Conservation (phyloP, 148 eudicot species). For the Dysphania ambrosioides region DNA sequence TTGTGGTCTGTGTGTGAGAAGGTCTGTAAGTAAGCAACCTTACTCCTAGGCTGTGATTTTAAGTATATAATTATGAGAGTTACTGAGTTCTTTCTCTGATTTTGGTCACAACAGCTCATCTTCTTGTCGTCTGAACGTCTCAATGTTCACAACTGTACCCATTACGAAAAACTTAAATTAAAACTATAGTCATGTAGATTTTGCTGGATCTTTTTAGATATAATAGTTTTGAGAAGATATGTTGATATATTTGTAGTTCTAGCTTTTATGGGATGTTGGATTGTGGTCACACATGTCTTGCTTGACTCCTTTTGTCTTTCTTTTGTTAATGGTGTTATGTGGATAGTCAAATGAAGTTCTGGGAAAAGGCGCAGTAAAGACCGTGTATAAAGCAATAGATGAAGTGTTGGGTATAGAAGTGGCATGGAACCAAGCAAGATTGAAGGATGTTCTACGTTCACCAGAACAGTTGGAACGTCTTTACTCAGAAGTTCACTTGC, state of each 20-base stretch:
- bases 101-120: not conserved
- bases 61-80: not conserved
- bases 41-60: not conserved
- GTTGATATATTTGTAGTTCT: not conserved
- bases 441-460: not conserved
- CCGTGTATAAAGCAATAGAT: conserved; percentile 17
- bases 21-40: not conserved
- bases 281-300: not conserved
- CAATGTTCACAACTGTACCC: no score
- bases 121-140: no score
- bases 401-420: conserved; percentile 14
- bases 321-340: conserved; percentile 4
- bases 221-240: not conserved
- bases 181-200: no score
- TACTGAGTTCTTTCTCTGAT: not conserved
- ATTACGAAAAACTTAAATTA: no score
- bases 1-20: not conserved
- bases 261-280: not conserved
- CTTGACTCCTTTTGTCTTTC: not conserved
- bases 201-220: no score
- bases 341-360: conserved; percentile 7
- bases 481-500: conserved; percentile 17
- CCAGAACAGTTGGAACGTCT: conserved; percentile 11
- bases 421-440: conserved; percentile 15
- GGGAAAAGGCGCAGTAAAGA: conserved; percentile 13